Evolutionary conservation across 2,329 filamentous ascomycete genomes (phyloP), one percentile per base, ranked within the genome.

Genomic region (Stemphylium vesicarium): DNA sequence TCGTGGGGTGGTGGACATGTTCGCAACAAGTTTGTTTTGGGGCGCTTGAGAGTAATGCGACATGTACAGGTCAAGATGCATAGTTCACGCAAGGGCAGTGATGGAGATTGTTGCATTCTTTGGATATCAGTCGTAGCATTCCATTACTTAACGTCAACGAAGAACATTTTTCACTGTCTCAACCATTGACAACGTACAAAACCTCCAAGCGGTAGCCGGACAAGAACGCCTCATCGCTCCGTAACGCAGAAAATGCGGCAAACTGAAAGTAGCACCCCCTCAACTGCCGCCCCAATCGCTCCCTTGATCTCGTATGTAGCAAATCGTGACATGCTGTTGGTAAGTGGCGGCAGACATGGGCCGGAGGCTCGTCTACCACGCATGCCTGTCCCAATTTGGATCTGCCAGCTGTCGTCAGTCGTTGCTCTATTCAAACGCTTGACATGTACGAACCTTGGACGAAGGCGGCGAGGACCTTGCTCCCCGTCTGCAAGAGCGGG

Each of bases 401-500:
- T 92, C 88, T 91, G 56, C 40, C 24, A 42, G 32, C 40, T 32
- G 55, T 71, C 58, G 55, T 71, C 58, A 70, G 66, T 48, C 16
- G 20, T 13, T 7, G 4, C 16, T 11, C 12, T 3, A n/a, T 36
- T 20, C 18, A 10, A 20, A 24, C 13, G 16, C 26, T 11, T 5
- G 29, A 40, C 15, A 38, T 41, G 12, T n/a, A 69, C 73, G 65
- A 73, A 96, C 93, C 95, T 80, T 99, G 95, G 72, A 99, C 93
- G 81, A 98, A 99, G 26, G 91, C 91, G 11, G 93, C 94, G 69
- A 99, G 79, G 54, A 99, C 95, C 79, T 98, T 96, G 78, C 92
- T 97, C 47, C 95, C 95, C 26, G 95, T 99, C 85, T 99, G 95
- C 78, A 99, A 79, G 69, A 99, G 82, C 67, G 95, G 95, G 77